A percentile compares a stretch with the other conserved stretches of the same genome.
Conservation (phyloP, 768 basidiomycete genomes). For the Leccinum arenicola region DNA sequence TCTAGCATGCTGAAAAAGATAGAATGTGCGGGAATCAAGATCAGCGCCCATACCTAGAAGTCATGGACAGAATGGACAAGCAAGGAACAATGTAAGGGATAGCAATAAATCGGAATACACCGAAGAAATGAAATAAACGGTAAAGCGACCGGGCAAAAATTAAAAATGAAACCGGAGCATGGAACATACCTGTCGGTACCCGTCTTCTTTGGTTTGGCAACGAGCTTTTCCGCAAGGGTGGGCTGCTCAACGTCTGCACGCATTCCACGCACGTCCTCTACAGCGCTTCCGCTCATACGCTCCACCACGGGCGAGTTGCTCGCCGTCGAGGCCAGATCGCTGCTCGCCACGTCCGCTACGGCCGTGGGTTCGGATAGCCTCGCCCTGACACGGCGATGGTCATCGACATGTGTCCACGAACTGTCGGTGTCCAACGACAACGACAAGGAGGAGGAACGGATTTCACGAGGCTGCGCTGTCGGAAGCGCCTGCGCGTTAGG, state of each 20-base stretch:
- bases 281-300: conserved; percentile 26
- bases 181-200: conserved; percentile 65
- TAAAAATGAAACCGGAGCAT: not conserved
- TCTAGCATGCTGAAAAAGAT: conserved; percentile 54
- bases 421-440: conserved; percentile 47
- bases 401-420: conserved; percentile 69
- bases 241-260: conserved; percentile 26
- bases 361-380: conserved; percentile 13
- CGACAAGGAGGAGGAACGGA: conserved; percentile 14
- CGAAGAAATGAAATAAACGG: not conserved
- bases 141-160: not conserved
- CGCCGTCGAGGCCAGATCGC: conserved; percentile 54
- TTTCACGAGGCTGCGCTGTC: conserved; percentile 25
- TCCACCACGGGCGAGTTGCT: conserved; percentile 38
- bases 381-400: conserved; percentile 33
- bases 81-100: not conserved
- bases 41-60: conserved; percentile 1
- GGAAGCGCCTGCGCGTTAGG: not conserved
- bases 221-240: conserved; percentile 59
- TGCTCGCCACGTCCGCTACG: conserved; percentile 39
- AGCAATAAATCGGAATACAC: not conserved
- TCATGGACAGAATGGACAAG: not conserved
- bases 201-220: conserved; percentile 65
- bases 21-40: not conserved
- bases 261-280: conserved; percentile 31